Conservation (phyloP, 2,329 filamentous ascomycete species). For the Salinomyces thailandicus region DNA sequence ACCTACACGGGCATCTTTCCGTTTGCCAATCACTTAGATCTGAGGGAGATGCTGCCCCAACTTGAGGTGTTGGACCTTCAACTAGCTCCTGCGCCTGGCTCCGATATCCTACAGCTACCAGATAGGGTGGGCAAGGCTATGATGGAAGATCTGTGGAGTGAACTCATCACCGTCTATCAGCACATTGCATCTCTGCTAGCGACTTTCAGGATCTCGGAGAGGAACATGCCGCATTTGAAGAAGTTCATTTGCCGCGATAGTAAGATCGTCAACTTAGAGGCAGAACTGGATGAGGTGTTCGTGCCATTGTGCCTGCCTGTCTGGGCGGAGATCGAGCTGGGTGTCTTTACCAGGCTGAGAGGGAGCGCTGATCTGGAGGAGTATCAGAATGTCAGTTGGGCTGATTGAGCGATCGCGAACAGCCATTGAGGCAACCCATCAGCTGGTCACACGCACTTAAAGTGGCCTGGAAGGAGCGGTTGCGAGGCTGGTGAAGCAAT, state of each 20-base stretch:
- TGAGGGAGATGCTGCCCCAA: conserved; percentile 15
- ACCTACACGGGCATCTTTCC: conserved; percentile 26
- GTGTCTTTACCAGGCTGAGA: conserved; percentile 14
- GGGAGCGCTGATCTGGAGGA: background rate
- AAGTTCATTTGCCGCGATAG: conserved; percentile 19
- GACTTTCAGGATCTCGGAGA: conserved; percentile 3
- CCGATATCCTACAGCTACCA: conserved; percentile 29
- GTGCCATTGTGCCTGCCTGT: conserved; percentile 18
- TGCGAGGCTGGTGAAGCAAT: too few relatives aligned
- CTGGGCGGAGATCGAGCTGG: conserved; percentile 18
- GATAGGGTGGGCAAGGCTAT: conserved; percentile 33
- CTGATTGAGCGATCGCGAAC: too few relatives aligned
- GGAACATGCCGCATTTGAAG: conserved; percentile 10
- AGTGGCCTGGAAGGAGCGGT: too few relatives aligned
- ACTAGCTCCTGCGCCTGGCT: conserved; percentile 32
- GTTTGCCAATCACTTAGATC: conserved; percentile 21
- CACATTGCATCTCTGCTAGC: conserved; percentile 8
- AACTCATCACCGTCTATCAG: conserved; percentile 19
- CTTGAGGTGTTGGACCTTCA: conserved; percentile 28
- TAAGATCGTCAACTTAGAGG: conserved; percentile 11
- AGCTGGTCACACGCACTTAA: too few relatives aligned
- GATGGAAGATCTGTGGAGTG: conserved; percentile 30
- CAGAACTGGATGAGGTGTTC: conserved; percentile 20
- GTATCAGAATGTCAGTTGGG: conserved; percentile 2
- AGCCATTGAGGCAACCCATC: too few relatives aligned